Base-by-base conservation (phyloP, 78 protist genomes). In the Neovahlkampfia damariscottae region DNA sequence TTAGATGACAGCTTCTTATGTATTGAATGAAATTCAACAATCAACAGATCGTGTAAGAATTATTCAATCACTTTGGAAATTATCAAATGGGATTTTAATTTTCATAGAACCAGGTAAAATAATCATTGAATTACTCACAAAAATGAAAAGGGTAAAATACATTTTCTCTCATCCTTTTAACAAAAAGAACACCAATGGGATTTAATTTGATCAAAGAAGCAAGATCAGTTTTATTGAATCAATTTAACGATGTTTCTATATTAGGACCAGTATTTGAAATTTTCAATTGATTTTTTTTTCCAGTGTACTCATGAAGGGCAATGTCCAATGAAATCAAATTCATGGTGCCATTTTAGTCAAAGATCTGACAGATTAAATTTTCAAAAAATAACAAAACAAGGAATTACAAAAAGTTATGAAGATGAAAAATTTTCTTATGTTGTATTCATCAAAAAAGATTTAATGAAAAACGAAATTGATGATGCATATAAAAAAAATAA, bases 281-380 rank as follows among this genome's bases (percentile, higher is more conserved):
- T n/a, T n/a, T n/a, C n/a, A n/a, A n/a, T n/a, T n/a, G n/a, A n/a
- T n/a, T n/a, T n/a, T n/a, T n/a, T 78, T n/a, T 66, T 76, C 9
- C 88, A 80, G 62, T 84, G 88, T 67, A 83, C 88, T 69, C 88
- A 84, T 59, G 39, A 70, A 41, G 77, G 37, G 9, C 9, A 40
- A 6, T 84, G 88, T 67, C 88, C 88, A 35, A 76, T 84, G 81
- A 68, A 72, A 8, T n/a, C 62, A 19, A 70, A 72, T 0, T 75
- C 82, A 29, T 84, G 88, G 88, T 84, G 88, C 66, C 88, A 84
- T 67, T 84, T 84, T 67, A 77, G 83, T 3, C 88, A 84, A 67
- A 62, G 88, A 67, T 80, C 80, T 31, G 81, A 40, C 4, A 40
- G 88, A 36, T 79, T 81, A 6, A 37, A 38, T 0, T 41, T 84